phyloP scores from a whole-genome alignment of 805 yeast genomes.

The Candida dendrica region DNA sequence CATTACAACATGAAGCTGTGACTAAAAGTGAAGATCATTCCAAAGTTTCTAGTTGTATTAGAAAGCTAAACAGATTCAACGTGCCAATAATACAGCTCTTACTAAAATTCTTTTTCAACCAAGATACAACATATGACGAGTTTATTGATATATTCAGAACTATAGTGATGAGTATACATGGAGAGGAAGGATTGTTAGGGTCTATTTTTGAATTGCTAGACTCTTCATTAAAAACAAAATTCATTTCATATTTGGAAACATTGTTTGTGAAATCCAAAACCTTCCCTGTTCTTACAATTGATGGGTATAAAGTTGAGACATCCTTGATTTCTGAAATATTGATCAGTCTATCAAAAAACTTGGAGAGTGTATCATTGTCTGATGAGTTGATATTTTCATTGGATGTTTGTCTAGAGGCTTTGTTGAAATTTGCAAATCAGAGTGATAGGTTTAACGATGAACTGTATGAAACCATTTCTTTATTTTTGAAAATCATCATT shows the following conservation, averaged over 20 bases:
- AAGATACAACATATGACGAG: constrained; percentile 6
- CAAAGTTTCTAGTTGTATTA: constrained; percentile 15
- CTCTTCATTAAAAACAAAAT: constrained; percentile 22
- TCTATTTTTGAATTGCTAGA: constrained; percentile 32
- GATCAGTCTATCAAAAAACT: constrained; percentile 13
- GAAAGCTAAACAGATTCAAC: constrained; percentile 29
- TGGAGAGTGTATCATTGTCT: constrained; percentile 8
- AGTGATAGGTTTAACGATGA: constrained; percentile 7
- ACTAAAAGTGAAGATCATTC: not conserved
- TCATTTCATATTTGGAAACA: constrained; percentile 32
- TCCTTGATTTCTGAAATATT: constrained; percentile 10
- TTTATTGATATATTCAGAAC: constrained; percentile 6
- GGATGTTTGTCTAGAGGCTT: constrained; percentile 31
- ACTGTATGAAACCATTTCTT: constrained; percentile 29
- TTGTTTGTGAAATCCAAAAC: constrained; percentile 32
- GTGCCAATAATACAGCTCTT: constrained; percentile 35
- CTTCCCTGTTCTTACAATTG: constrained; percentile 26
- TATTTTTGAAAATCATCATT: constrained; percentile 47
- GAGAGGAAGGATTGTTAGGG: constrained; percentile 19
- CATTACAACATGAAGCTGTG: too few species aligned
- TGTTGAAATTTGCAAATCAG: constrained; percentile 19
- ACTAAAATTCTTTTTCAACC: constrained; percentile 22
- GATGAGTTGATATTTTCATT: constrained; percentile 36
- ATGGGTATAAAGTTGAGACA: not conserved
- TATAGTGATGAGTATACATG: constrained; percentile 4